Evolutionary conservation across 2,329 filamentous ascomycete species (phyloP), one percentile per base, ranked within the genome.

Genomic region (Colletotrichum viniferum): DNA sequence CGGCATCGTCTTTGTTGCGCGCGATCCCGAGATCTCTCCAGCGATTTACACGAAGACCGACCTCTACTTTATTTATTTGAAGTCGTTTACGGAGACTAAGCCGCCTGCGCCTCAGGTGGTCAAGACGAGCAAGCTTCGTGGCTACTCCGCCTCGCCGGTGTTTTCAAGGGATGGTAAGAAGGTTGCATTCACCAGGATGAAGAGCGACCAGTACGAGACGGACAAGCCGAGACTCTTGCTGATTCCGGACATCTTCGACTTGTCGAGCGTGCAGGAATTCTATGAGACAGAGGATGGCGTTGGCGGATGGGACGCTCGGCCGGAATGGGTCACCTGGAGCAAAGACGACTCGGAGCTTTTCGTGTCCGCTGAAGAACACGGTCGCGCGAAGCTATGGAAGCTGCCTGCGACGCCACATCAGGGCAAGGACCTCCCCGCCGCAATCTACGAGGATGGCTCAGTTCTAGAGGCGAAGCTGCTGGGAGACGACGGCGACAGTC

Each of bases 41-140:
- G 94, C 94, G 0, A 90, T 94, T 72, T 92, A 94, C 82, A 98
- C 95, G 7, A 96, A 96, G 80, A 93, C 93, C 1, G 94, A 97
- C 80, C 89, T 97, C 36, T 98, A 97, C 83, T 91, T 93, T 62
- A 89, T 94, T 5, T 90, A 92, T 1, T 86, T 96, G 36, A 86
- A 88, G 65, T 90, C 88, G 5, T 96, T 94, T 80, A 84, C 87
- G 7, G 88, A 92, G 67, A 78, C 83, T 69, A 81, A 88, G 81
- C 83, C 92, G 77, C 86, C 88, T 28, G 74, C 82, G 69, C 91
- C 88, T 5, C 88, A 87, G 80, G 85, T 90, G 69, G 87, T 91
- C 70, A 87, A 88, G 81, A 93, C 91, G 26, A 90, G 88, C 72
- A 85, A 85, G 80, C 82, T 94, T 80, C 85, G 88, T 76, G 94